phyloP scores from a whole-genome alignment of 2,329 filamentous ascomycete species.

The Fusarium vanettenii region DNA sequence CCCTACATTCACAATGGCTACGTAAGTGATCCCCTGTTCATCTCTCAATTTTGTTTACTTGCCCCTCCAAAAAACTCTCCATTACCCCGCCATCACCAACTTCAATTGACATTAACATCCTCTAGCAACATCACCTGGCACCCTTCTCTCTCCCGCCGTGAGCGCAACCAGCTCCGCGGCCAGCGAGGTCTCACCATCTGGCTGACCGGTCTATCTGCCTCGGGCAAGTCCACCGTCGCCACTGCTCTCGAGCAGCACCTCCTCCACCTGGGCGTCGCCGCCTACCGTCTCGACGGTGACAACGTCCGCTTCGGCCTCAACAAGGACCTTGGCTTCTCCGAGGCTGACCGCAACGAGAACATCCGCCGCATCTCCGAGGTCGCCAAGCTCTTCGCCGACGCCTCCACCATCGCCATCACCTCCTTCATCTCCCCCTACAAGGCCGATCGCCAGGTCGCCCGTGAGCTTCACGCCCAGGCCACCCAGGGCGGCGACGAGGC shows the following conservation, averaged over 20 bases:
- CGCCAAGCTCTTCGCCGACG: conserved; percentile 95
- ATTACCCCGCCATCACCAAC: conserved; percentile 30
- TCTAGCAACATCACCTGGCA: conserved; percentile 92
- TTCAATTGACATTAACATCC: conserved; percentile 13
- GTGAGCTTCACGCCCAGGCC: conserved; percentile 77
- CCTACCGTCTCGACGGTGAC: conserved; percentile 97
- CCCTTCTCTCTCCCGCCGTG: conserved; percentile 79
- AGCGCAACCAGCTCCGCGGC: conserved; percentile 79
- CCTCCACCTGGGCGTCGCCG: conserved; percentile 82
- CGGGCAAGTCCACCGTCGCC: conserved; percentile 96
- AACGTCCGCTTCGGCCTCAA: conserved; percentile 98
- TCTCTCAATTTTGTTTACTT: background rate
- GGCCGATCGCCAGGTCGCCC: conserved; percentile 84
- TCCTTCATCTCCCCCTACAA: conserved; percentile 97
- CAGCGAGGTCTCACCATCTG: conserved; percentile 96
- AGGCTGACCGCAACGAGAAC: conserved; percentile 95
- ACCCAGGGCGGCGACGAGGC: conserved; percentile 69
- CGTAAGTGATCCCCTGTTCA: conserved; percentile 41
- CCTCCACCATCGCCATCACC: conserved; percentile 86
- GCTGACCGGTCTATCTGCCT: conserved; percentile 96
- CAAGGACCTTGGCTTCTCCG: conserved; percentile 95
- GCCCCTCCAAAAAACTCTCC: conserved; percentile 15
- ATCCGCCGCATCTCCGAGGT: conserved; percentile 97
- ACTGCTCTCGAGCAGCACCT: conserved; percentile 97
- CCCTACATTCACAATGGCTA: conserved; percentile 46